phyloP scores from a whole-genome alignment of 345 rosid species.

The Sisymbrium altissimum region DNA sequence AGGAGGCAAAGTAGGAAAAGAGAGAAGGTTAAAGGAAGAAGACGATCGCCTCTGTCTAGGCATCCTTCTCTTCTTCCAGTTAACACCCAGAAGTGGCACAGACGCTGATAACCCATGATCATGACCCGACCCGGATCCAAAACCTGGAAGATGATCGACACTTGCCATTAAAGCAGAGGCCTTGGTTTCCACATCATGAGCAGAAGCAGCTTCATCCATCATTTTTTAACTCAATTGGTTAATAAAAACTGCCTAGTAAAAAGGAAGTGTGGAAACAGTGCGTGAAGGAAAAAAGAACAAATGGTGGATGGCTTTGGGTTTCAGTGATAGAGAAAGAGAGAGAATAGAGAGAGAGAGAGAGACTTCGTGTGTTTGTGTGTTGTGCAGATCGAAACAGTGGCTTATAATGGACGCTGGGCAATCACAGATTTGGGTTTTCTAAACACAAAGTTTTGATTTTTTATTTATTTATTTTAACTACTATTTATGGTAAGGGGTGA shows the following conservation, averaged over 20 bases:
- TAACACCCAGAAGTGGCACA: constrained; percentile 52
- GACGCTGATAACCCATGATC: constrained; percentile 39
- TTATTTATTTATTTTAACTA: neutral
- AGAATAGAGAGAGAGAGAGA: constrained; percentile 16
- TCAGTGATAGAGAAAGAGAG: constrained; percentile 37
- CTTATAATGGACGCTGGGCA: constrained; percentile 76
- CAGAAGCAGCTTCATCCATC: constrained; percentile 22
- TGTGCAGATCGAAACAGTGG: constrained; percentile 56
- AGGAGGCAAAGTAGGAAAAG: constrained; percentile 35
- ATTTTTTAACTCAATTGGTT: constrained; percentile 41
- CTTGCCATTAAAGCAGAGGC: constrained; percentile 56
- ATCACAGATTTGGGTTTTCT: constrained; percentile 48
- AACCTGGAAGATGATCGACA: constrained; percentile 34
- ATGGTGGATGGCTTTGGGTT: constrained; percentile 37
- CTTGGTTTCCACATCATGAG: constrained; percentile 51
- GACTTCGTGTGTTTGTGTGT: constrained; percentile 25
- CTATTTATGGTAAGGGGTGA: constrained; percentile 40
- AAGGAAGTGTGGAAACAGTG: constrained; percentile 13
- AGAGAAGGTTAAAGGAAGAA: constrained; percentile 51
- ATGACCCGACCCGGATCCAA: constrained; percentile 43
- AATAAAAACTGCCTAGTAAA: constrained; percentile 18
- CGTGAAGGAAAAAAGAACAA: constrained; percentile 24
- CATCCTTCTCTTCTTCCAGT: constrained; percentile 85
- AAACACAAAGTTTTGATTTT: neutral
- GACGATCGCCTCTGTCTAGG: constrained; percentile 78